A percentile compares a stretch with the other conserved stretches of the same genome.
Conservation (phyloP, 2,329 filamentous ascomycete species). For the Venturiaceae sp. region DNA sequence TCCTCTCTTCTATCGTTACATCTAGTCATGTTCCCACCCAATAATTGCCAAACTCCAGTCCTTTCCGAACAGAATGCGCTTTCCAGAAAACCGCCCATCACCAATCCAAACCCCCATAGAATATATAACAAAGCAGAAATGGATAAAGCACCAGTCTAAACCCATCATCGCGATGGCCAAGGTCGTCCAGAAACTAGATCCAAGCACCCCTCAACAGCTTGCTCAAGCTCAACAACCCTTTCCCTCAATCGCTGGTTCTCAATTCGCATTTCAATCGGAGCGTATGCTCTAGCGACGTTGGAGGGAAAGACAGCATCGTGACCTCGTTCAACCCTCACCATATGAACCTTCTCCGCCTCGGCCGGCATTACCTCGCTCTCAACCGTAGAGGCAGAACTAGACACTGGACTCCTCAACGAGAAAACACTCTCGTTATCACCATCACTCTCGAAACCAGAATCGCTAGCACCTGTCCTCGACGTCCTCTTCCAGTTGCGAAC, state of each 20-base stretch:
- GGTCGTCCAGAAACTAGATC: not conserved
- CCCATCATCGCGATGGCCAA: not conserved
- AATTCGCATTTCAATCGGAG: not conserved
- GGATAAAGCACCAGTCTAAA: not conserved
- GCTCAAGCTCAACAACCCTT: slow-evolving; percentile 7
- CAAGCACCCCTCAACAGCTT: slow-evolving; percentile 7
- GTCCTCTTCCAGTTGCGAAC: not conserved
- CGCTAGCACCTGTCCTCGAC: not conserved
- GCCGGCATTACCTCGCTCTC: not conserved
- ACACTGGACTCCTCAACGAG: not conserved
- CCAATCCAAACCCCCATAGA: no score
- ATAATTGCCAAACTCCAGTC: not conserved
- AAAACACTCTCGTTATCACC: not conserved
- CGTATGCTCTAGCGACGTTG: not conserved
- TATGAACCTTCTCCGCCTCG: not conserved
- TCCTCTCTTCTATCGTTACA: not conserved
- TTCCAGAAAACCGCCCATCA: not conserved
- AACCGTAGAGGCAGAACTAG: not conserved
- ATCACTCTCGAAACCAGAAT: slow-evolving; percentile 10
- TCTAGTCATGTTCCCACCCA: not conserved
- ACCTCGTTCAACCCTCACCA: not conserved
- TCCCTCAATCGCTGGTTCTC: slow-evolving; percentile 5
- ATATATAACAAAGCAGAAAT: no score
- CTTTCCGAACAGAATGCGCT: not conserved
- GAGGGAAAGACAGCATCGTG: not conserved